Evolutionary conservation across 805 yeast genomes (phyloP), one percentile per base, ranked within the genome.

Genomic region (Maudiozyma pseudohumilis): DNA sequence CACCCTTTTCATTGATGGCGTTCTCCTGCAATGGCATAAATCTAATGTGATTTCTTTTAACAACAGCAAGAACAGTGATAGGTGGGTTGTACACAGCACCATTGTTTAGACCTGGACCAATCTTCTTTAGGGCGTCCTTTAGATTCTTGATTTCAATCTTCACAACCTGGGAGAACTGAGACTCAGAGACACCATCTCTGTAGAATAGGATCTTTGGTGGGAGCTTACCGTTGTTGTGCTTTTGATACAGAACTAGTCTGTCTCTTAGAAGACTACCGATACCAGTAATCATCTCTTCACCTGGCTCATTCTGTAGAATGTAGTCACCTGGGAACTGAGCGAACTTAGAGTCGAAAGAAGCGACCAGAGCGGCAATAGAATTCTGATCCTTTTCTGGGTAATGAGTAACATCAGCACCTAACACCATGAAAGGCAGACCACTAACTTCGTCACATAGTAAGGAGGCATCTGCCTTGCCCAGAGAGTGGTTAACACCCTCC

Each of bases 401-500:
- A 45, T 49, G 52, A 1, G 52, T 49, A 15, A 49, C 52, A 44
- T 49, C 53, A 4, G 52, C 52, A 34, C 52, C 52, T 23, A 49
- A 28, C n/a, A 49, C 34, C 38, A 49, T 39, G 29, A 35, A 43
- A 27, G 53, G 52, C 29, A 49, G 36, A 2, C 43, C 44, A 16
- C 47, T 39, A 10, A 36, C 40, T 12, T 43, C 28, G 28, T 49
- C 53, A 16, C 33, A 46, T 21, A 49, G 32, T 17, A 41, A 28
- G 9, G 38, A 26, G 22, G 41, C 29, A 27, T 39, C 39, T 10
- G 40, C 35, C 18, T 31, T 19, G 22, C 35, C 19, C 35, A 49
- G 38, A n/a, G 49, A 37, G 35, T 49, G 53, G 24, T 49, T 49
- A 22, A 39, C 25, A 39, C 53, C 53, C 23, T 38, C 31, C 32